These are phyloP conservation scores for Fusarium floridanum DNA, from an alignment of 2,329 filamentous ascomycete genomes.

Conservation along the genomic window DNA sequence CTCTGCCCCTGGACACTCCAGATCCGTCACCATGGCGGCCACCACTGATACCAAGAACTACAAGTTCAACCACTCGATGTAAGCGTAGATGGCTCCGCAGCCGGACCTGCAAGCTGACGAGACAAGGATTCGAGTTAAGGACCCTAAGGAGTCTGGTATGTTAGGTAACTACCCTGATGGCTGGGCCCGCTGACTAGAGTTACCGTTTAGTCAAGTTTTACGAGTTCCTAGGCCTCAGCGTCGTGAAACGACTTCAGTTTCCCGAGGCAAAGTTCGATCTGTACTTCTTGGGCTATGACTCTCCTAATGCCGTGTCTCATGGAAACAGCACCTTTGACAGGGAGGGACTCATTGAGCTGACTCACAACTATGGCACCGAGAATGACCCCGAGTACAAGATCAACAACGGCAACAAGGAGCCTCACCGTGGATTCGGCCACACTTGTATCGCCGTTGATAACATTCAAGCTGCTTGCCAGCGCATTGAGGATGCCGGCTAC, in stretches of 20 bases:
- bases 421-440: slow-evolving; percentile 86
- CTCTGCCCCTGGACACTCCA: slow-evolving; percentile 27
- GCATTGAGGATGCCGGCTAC: slow-evolving; percentile 91
- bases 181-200: slow-evolving; percentile 20
- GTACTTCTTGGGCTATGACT: slow-evolving; percentile 94
- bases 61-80: slow-evolving; percentile 92
- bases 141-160: slow-evolving; percentile 83
- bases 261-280: slow-evolving; percentile 93
- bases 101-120: slow-evolving; percentile 23
- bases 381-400: slow-evolving; percentile 83
- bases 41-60: slow-evolving; percentile 82
- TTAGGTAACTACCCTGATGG: slow-evolving; percentile 45
- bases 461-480: slow-evolving; percentile 89
- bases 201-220: slow-evolving; percentile 82
- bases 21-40: slow-evolving; percentile 78
- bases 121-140: slow-evolving; percentile 90
- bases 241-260: slow-evolving; percentile 84
- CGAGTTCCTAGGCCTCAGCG: slow-evolving; percentile 88
- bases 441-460: slow-evolving; percentile 86
- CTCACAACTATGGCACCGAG: slow-evolving; percentile 90
- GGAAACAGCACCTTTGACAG: slow-evolving; percentile 82
- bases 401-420: slow-evolving; percentile 92
- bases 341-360: slow-evolving; percentile 90
- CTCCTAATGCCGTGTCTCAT: slow-evolving; percentile 77
- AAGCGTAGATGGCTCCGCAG: slow-evolving; percentile 43